These are phyloP conservation scores for Nematocida sp. DNA, from an alignment of 371 early-diverging fungal species.

Conservation along the genomic window DNA sequence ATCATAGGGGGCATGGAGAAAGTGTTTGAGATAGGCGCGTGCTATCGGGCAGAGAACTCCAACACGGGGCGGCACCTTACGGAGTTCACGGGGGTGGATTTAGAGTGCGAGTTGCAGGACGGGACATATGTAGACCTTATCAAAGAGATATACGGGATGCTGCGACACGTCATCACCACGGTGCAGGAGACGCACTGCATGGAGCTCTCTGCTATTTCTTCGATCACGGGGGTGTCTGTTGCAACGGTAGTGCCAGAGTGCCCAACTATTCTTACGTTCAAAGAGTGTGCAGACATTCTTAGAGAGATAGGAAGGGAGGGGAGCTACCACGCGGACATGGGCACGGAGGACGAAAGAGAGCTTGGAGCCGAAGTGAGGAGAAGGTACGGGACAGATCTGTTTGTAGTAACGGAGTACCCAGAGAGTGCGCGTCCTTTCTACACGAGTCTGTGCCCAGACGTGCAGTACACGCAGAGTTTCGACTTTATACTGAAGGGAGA, in stretches of 20 bases:
- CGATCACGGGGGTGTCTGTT: conserved; percentile 83
- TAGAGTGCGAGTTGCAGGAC: conserved; percentile 90
- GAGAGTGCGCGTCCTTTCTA: conserved; percentile 90
- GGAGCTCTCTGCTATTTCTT: conserved; percentile 74
- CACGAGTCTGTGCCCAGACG: conserved; percentile 75
- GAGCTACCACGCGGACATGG: conserved; percentile 69
- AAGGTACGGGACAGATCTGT: conserved; percentile 92
- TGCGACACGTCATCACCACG: conserved; percentile 67
- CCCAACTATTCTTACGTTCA: conserved; percentile 76
- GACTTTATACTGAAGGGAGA: conserved; percentile 99
- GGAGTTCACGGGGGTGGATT: conserved; percentile 96
- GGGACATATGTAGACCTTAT: conserved; percentile 93
- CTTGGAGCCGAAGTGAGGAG: conserved; percentile 85
- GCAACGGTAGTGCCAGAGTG: conserved; percentile 77
- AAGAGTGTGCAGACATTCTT: conserved; percentile 81
- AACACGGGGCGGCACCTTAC: conserved; percentile 97
- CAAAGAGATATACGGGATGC: conserved; percentile 78
- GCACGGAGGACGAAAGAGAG: conserved; percentile 79
- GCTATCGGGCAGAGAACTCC: conserved; percentile 97
- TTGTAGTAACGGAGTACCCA: conserved; percentile 97
- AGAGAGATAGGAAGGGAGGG: conserved; percentile 77
- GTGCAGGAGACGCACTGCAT: conserved; percentile 78
- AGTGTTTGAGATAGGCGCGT: conserved; percentile 97
- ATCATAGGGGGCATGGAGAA: conserved; percentile 91
- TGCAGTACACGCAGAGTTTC: conserved; percentile 84